A percentile compares a stretch with the other conserved stretches of the same genome.
These are phyloP conservation scores for Symbiodinium pilosum DNA, from an alignment of 73 alveolate species.

Conservation along the genomic window DNA sequence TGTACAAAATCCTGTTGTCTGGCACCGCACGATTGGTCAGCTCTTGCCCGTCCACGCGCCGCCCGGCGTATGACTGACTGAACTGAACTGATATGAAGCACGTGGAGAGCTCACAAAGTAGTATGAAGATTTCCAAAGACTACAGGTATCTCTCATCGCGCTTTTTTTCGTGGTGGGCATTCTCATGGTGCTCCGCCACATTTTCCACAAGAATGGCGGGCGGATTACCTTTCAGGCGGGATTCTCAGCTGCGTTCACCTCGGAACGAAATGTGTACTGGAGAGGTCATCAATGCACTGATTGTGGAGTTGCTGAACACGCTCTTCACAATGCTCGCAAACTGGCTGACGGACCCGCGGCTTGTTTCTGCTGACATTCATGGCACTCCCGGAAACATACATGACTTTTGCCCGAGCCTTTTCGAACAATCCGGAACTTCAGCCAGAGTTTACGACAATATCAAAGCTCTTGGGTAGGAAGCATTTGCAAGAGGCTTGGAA, in stretches of 20 bases:
- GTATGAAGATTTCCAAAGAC: not conserved
- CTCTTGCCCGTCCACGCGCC: too few species aligned
- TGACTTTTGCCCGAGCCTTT: too few species aligned
- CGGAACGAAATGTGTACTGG: not conserved
- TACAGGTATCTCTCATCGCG: conserved; percentile 73
- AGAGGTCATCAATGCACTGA: conserved; percentile 81
- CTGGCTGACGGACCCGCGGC: conserved; percentile 66
- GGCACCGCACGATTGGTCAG: too few species aligned
- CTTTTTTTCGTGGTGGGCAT: conserved; percentile 60
- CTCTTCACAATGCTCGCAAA: conserved; percentile 80
- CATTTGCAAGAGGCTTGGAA: too few species aligned
- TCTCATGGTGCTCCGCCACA: conserved; percentile 72
- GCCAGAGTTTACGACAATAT: too few species aligned
- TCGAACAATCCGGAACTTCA: too few species aligned
- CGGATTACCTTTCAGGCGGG: conserved; percentile 82
- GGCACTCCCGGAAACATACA: too few species aligned
- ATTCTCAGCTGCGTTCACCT: too few species aligned
- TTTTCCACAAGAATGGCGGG: conserved; percentile 76
- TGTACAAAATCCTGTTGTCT: too few species aligned
- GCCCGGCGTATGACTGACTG: too few species aligned
- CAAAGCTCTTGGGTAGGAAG: too few species aligned
- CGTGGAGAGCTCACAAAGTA: not conserved
- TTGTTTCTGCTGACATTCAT: too few species aligned
- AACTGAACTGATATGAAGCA: not conserved
- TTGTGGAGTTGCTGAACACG: conserved; percentile 73